Evolutionary conservation across 352 stramenopile genomes (phyloP).

Genomic region (Pythium pyrilobum): DNA sequence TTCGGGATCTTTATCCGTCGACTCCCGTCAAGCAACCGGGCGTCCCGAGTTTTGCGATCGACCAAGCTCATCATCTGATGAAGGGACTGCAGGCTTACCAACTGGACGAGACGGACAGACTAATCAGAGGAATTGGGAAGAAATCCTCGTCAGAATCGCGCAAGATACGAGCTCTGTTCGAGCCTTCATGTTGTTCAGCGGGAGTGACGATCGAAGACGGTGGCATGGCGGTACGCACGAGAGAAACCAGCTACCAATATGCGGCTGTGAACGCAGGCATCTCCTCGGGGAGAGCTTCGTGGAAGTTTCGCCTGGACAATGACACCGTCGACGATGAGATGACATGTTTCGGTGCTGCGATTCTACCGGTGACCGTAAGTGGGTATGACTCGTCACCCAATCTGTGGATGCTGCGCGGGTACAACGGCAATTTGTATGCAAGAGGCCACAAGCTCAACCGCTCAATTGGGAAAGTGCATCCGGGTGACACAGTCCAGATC

Average conservation of each 20-base stretch:
- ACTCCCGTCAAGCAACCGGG: neutral
- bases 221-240: conserved; percentile 63
- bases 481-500: conserved; percentile 82
- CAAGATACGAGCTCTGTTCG: conserved; percentile 72
- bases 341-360: conserved; percentile 89
- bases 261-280: conserved; percentile 78
- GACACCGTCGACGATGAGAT: conserved; percentile 90
- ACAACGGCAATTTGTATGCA: conserved; percentile 90
- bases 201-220: conserved; percentile 77
- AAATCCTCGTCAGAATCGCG: conserved; percentile 52
- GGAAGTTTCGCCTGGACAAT: conserved; percentile 85
- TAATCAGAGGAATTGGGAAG: conserved; percentile 30
- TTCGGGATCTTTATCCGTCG: conserved; percentile 18
- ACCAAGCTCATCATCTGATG: conserved; percentile 37
- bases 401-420: conserved; percentile 90
- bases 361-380: conserved; percentile 81
- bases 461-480: conserved; percentile 86
- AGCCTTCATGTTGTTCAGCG: conserved; percentile 68
- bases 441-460: conserved; percentile 82
- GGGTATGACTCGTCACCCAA: conserved; percentile 89
- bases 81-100: conserved; percentile 45
- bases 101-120: conserved; percentile 32
- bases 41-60: conserved; percentile 35
- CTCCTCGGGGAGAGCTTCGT: conserved; percentile 71
- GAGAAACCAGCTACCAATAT: conserved; percentile 88